Conservation (phyloP, 192 early-diverging fungal genomes). For the Geosiphon pyriformis region DNA sequence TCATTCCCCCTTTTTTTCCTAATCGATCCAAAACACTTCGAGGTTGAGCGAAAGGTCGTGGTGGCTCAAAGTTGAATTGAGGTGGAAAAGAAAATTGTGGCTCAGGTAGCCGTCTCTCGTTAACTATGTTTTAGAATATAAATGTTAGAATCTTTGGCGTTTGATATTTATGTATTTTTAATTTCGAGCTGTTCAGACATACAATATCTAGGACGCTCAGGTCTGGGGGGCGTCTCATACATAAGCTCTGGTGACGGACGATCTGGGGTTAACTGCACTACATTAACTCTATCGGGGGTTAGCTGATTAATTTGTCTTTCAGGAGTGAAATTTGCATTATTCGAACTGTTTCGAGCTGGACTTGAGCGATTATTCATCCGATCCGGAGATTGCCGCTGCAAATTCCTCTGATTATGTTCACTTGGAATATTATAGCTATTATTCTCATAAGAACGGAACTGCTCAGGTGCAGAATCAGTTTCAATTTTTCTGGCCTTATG, state of each 20-base stretch:
- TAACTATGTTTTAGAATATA: constrained; percentile 3
- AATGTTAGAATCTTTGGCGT: too few species aligned
- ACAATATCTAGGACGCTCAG: constrained; percentile 7
- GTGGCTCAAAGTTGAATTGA: neutral
- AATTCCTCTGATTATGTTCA: neutral
- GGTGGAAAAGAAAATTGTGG: neutral
- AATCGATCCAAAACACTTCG: constrained; percentile 21
- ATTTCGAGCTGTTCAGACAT: neutral
- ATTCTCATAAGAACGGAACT: neutral
- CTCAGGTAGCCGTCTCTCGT: constrained; percentile 8
- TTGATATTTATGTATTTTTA: neutral
- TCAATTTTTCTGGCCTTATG: constrained; percentile 18
- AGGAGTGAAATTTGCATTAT: neutral
- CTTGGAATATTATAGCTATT: constrained; percentile 3
- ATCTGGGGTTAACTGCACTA: neutral
- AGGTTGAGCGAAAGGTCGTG: constrained; percentile 4
- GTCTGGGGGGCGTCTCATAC: neutral
- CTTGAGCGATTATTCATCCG: constrained; percentile 1
- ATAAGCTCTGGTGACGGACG: neutral
- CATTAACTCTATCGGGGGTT: constrained; percentile 1
- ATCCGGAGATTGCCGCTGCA: neutral
- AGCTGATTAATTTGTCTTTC: neutral
- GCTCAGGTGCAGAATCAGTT: constrained; percentile 1
- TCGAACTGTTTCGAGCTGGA: neutral
- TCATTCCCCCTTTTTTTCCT: constrained; percentile 22